These are phyloP conservation scores for Coemansia sp. DNA, from an alignment of 192 early-diverging fungal species.

Conservation along the genomic window DNA sequence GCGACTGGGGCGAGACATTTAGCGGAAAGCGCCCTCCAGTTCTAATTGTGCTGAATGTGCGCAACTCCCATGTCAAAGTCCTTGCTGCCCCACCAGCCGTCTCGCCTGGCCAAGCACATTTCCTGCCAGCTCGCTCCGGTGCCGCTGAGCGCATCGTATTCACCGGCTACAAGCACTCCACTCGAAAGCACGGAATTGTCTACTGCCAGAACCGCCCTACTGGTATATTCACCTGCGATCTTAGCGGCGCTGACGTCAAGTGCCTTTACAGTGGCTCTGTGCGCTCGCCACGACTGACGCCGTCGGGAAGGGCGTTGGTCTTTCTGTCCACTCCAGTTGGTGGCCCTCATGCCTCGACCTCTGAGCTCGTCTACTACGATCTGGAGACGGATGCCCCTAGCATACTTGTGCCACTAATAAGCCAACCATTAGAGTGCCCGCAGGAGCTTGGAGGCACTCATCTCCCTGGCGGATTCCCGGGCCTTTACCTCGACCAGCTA, in stretches of 20 bases:
- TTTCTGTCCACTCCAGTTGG: conserved; percentile 65
- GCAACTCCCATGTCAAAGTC: conserved; percentile 32
- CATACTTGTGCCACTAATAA: conserved; percentile 34
- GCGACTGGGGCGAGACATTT: conserved; percentile 76
- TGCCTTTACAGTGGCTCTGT: conserved; percentile 48
- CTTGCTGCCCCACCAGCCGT: conserved; percentile 21
- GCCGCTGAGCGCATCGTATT: conserved; percentile 58
- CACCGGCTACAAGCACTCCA: conserved; percentile 63
- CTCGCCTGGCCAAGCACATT: conserved; percentile 57
- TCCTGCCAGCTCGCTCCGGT: conserved; percentile 48
- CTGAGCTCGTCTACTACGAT: conserved; percentile 50
- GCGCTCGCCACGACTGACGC: conserved; percentile 66
- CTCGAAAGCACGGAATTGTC: conserved; percentile 64
- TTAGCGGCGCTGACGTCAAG: conserved; percentile 33
- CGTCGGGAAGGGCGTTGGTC: conserved; percentile 57
- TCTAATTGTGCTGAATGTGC: conserved; percentile 61
- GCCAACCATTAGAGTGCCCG: conserved; percentile 13
- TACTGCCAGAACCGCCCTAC: conserved; percentile 71
- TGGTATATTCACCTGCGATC: conserved; percentile 59
- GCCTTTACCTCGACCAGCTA: conserved; percentile 68
- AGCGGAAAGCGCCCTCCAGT: conserved; percentile 61
- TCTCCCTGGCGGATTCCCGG: conserved; percentile 63
- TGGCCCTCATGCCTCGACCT: conserved; percentile 71
- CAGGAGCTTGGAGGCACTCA: conserved; percentile 22
- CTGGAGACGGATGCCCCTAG: conserved; percentile 18